These are phyloP conservation scores for Bruguiera sexangula DNA, from an alignment of 345 rosid species.

Conservation along the genomic window DNA sequence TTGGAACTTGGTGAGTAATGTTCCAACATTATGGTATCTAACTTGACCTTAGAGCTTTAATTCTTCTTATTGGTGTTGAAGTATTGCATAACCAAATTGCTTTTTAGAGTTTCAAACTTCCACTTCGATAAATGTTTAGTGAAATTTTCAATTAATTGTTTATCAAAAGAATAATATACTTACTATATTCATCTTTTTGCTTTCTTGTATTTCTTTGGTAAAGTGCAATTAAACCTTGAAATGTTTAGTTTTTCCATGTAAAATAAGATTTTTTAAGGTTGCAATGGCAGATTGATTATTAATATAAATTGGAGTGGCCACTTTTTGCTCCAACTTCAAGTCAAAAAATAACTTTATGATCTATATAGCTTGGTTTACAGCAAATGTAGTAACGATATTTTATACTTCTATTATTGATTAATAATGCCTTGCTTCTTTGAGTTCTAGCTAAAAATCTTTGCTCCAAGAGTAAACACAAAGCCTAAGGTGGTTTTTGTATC, in stretches of 20 bases:
- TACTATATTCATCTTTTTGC: too few relatives aligned
- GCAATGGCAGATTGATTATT: neutral
- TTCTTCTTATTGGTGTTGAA: neutral
- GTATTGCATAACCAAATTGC: too few relatives aligned
- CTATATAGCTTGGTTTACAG: neutral
- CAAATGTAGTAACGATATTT: neutral
- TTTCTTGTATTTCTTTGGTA: neutral
- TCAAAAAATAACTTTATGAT: neutral
- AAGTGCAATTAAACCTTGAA: neutral
- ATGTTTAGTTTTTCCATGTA: neutral
- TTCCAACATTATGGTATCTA: too few relatives aligned
- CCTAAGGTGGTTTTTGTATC: neutral
- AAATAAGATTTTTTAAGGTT: neutral
- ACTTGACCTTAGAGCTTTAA: neutral
- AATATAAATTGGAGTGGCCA: neutral
- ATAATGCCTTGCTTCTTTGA: neutral
- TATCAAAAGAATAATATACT: neutral
- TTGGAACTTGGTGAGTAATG: too few relatives aligned
- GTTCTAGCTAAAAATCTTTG: neutral
- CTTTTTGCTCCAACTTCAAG: neutral
- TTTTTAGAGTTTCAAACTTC: neutral
- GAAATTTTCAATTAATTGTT: neutral
- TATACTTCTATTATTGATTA: neutral
- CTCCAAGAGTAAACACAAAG: neutral
- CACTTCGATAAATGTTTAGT: neutral